Evolutionary conservation across 2,329 filamentous ascomycete species (phyloP), one percentile per base, ranked within the genome.

Genomic region (Ophiostoma quercus): DNA sequence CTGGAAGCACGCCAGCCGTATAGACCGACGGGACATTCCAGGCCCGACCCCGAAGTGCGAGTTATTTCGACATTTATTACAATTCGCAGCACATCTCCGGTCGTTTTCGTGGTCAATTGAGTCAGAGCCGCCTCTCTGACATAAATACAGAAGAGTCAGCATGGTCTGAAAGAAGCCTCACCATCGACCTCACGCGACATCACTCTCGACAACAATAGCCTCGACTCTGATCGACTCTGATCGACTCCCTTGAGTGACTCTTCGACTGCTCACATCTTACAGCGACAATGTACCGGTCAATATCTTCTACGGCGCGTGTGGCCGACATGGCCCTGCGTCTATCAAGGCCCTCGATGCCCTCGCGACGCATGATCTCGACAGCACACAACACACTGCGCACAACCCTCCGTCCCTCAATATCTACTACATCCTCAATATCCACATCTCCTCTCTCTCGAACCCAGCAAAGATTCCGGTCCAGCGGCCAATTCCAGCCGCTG

Each of bases 401-500:
- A 16, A 62, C 25, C 25, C 12, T 32, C 3, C 57, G 57, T 14
- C 25, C 57, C 57, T 62, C 57, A 19, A 57, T 57, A 11, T 57
- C 8, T 11, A 11, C 51, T 57, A 1, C 25, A 9, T 57, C 57
- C 25, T 62, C 57, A 32, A 63, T 22, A 19, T n/a, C 60, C 2
- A 37, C 60, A 12, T 37, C 65, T 25, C 65, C 14, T 22, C 16
- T 57, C 32, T 66, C 41, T 19, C 66, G 57, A 60, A 67, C 57
- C 22, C 54, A n/a, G 57, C 57, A 62, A 29, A 16, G 57, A 16
- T 34, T 51, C 16, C 67, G 32, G 19, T 47, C 60, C 16, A 9
- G 47, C 60, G 47, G 57, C 47, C 82, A 82, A 71, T 92, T 88
- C 77, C 83, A 88, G 73, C 86, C 88, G 16, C 85, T 93, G 74